Evolutionary conservation across 345 rosid genomes (phyloP), one percentile per base, ranked within the genome.

Genomic region (Sapria himalayana): DNA sequence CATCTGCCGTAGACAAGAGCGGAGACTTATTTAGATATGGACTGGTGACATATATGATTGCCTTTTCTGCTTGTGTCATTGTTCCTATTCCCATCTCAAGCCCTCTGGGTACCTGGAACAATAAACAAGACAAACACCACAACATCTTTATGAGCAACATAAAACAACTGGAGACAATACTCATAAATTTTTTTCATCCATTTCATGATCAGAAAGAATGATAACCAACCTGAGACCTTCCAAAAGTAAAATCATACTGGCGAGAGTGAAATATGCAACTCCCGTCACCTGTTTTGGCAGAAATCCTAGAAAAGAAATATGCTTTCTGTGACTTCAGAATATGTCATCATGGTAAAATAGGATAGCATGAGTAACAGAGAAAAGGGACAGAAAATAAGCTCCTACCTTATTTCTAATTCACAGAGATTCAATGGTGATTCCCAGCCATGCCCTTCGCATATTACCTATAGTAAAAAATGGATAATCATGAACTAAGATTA

Each of bases 31-130:
- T 68, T 52, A 89, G 45, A 59, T 89, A 79, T 60, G 69, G 70
- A 55, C 50, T 62, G 32, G 75, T 71, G 25, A 82, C 93, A 60
- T 72, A 89, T 46, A 82, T 72, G 36, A 82, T 57, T 19, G 95
- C 93, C 63, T 79, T 82, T 62, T 89, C 95, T 59, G 76, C 64
- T 35, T 70, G 72, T 25, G 85, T 35, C 98, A 89, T 82, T 23
- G 91, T 65, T 60, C 98, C 98, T 35, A 89, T 69, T 57, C 93
- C 98, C 64, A 82, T 76, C 66, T 89, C 94, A 63, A 89, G 93
- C 55, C 98, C 94, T 61, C 72, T 71, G 12, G 98, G 98, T 43
- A 89, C 81, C 98, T 89, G n/a, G n/a, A n/a, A n/a, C n/a, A n/a
- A n/a, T n/a, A n/a, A n/a, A n/a, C n/a, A n/a, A n/a, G n/a, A n/a